A percentile compares a stretch with the other conserved stretches of the same genome.
Conservation (phyloP, 257 asterid genomes). For the Fraxinus americana region DNA sequence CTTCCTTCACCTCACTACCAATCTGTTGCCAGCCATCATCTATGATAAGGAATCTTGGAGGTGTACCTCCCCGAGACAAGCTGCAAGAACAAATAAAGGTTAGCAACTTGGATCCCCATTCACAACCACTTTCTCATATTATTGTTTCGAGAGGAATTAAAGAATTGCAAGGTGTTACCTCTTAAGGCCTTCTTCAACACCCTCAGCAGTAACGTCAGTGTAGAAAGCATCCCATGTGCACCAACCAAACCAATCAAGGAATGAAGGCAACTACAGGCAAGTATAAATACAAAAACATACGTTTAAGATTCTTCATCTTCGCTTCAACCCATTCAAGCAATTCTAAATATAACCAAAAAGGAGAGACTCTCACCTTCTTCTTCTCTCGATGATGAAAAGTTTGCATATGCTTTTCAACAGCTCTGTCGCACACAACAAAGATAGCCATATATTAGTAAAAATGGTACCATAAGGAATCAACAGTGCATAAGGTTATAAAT, state of each 20-base stretch:
- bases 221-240: conserved; percentile 99
- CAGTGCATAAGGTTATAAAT: not conserved
- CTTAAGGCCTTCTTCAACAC: conserved; percentile 85
- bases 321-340: conserved; percentile 16
- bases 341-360: conserved; percentile 13
- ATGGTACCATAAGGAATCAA: not conserved
- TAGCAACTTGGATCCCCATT: not conserved
- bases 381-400: conserved; percentile 88
- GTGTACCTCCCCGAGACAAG: conserved; percentile 85
- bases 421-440: conserved; percentile 43
- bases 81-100: conserved; percentile 41
- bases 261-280: conserved; percentile 65
- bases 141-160: not conserved
- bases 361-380: conserved; percentile 58
- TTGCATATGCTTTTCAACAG: conserved; percentile 87
- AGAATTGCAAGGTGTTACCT: conserved; percentile 46
- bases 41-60: conserved; percentile 87
- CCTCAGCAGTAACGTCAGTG: conserved; percentile 98
- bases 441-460: not conserved
- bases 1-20: conserved; percentile 64
- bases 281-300: conserved; percentile 20
- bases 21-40: conserved; percentile 99
- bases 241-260: conserved; percentile 99
- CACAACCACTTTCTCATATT: not conserved
- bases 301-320: not conserved